phyloP scores from a whole-genome alignment of 2,329 filamentous ascomycete species.

The Neodidymelliopsis sp. region DNA sequence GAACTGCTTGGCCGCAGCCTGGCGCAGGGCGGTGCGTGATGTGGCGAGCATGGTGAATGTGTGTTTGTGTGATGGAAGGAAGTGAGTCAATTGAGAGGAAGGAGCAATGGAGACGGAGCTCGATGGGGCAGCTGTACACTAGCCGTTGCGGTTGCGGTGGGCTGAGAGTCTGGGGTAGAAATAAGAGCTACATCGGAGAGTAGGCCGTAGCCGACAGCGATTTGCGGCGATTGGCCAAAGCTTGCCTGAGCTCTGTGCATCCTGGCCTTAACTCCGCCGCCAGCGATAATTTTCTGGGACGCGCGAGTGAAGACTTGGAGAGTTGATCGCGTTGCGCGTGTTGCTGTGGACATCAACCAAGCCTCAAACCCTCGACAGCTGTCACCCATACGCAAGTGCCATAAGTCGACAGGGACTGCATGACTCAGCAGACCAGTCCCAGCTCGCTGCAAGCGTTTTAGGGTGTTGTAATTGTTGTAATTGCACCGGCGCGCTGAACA shows the following conservation, averaged over 20 bases:
- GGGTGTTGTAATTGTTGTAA: not conserved
- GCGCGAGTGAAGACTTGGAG: conserved; percentile 9
- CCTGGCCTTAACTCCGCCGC: conserved; percentile 24
- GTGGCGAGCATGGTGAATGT: conserved; percentile 46
- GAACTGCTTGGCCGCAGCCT: conserved; percentile 47
- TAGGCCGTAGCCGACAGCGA: conserved; percentile 17
- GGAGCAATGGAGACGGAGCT: conserved; percentile 18
- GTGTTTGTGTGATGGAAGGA: conserved; percentile 10
- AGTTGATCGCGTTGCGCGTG: not conserved
- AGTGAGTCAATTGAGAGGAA: conserved; percentile 16
- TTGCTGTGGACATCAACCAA: not conserved
- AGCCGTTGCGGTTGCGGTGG: conserved; percentile 22
- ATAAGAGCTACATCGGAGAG: conserved; percentile 20
- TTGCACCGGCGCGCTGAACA: no score
- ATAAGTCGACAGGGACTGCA: not conserved
- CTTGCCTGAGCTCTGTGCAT: conserved; percentile 10
- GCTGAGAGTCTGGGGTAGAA: conserved; percentile 30
- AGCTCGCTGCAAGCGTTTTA: conserved; percentile 1
- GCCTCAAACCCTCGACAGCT: conserved; percentile 6
- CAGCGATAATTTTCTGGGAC: conserved; percentile 30
- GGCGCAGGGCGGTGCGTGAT: conserved; percentile 49
- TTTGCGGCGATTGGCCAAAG: conserved; percentile 26
- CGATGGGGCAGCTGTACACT: conserved; percentile 12
- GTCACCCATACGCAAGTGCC: conserved; percentile 4
- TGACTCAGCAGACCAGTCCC: conserved; percentile 1